These are phyloP conservation scores for Dothidotthia symphoricarpi DNA, from an alignment of 2,329 filamentous ascomycete genomes.

Conservation along the genomic window DNA sequence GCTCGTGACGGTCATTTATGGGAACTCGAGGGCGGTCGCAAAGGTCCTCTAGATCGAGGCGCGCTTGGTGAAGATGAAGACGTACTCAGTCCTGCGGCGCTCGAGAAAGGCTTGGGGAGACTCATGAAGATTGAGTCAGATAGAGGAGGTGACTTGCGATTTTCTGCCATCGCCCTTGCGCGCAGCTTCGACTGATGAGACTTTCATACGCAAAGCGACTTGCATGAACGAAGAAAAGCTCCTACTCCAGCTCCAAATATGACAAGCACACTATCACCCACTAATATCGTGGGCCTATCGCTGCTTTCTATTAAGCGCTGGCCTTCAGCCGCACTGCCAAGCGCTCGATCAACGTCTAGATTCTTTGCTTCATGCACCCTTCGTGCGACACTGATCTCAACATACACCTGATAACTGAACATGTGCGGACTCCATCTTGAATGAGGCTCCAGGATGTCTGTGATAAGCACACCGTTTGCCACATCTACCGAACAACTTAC, in stretches of 20 bases:
- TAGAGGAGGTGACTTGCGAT: constrained; percentile 42
- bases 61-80: constrained; percentile 44
- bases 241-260: too few relatives aligned
- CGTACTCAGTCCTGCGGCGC: constrained; percentile 44
- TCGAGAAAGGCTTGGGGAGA: constrained; percentile 43
- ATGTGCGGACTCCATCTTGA: too few relatives aligned
- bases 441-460: too few relatives aligned
- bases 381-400: too few relatives aligned
- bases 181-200: constrained; percentile 9
- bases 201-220: not conserved
- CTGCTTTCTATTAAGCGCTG: too few relatives aligned
- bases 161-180: constrained; percentile 48
- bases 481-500: constrained; percentile 10
- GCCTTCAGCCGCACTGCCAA: too few relatives aligned
- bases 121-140: constrained; percentile 40
- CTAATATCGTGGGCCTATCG: too few relatives aligned
- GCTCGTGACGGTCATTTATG: constrained; percentile 48
- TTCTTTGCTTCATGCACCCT: too few relatives aligned
- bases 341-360: too few relatives aligned
- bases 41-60: constrained; percentile 49
- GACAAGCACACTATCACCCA: too few relatives aligned
- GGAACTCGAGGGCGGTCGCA: constrained; percentile 48
- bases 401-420: too few relatives aligned
- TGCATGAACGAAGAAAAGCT: not conserved
- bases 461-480: too few relatives aligned